phyloP scores from a whole-genome alignment of 768 basidiomycete genomes.

The Kwoniella dejecticola region DNA sequence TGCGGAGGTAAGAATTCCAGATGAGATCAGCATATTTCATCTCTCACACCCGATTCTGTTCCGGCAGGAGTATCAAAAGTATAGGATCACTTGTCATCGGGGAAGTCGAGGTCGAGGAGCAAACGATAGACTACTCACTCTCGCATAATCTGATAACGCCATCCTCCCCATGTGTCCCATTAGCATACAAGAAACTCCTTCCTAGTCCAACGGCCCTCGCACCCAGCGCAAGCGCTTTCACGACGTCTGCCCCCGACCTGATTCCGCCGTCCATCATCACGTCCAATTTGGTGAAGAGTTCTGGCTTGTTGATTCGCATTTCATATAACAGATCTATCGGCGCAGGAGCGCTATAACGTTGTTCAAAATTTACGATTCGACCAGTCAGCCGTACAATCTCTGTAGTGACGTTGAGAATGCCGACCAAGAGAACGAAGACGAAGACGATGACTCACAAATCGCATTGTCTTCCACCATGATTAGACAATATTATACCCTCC shows the following conservation, averaged over 20 bases:
- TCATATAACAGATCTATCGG: conserved; percentile 68
- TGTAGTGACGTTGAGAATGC: too few species aligned
- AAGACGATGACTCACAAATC: conserved; percentile 55
- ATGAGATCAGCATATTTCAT: neutral
- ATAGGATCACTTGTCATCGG: too few species aligned
- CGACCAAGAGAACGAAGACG: neutral
- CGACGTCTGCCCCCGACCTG: conserved; percentile 78
- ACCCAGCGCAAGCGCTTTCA: conserved; percentile 81
- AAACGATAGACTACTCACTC: conserved; percentile 42
- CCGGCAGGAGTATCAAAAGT: too few species aligned
- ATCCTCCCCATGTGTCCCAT: conserved; percentile 57
- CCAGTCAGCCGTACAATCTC: neutral
- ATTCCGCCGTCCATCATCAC: conserved; percentile 89
- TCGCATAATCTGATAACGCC: conserved; percentile 52
- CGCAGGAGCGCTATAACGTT: conserved; percentile 38
- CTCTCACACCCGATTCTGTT: too few species aligned
- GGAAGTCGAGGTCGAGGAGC: too few species aligned
- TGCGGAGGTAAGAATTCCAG: conserved; percentile 2
- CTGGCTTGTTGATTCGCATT: conserved; percentile 72
- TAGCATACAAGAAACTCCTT: conserved; percentile 57
- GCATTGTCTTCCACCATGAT: conserved; percentile 73
- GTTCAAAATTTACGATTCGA: neutral
- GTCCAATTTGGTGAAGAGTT: conserved; percentile 59
- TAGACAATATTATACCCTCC: conserved; percentile 84
- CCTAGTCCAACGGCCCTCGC: conserved; percentile 57